A percentile compares a stretch with the other conserved stretches of the same genome.
phyloP scores from a whole-genome alignment of 768 basidiomycete genomes.

The Plicaturopsis crispa region DNA sequence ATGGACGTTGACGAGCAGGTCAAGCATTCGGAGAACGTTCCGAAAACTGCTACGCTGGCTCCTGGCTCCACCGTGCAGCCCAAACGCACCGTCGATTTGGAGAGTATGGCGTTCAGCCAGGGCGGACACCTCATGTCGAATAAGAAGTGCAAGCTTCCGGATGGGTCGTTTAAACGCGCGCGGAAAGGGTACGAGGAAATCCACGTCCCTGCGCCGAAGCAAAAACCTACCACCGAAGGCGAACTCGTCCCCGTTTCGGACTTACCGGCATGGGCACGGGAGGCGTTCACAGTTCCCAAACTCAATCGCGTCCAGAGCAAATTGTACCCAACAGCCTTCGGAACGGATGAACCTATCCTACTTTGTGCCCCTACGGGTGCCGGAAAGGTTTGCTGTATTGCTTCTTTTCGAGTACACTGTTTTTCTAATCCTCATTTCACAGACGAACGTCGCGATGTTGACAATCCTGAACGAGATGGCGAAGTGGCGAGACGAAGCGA shows the following conservation, averaged over 20 bases:
- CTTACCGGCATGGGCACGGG: slow-evolving; percentile 81
- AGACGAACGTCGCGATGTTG: slow-evolving; percentile 98
- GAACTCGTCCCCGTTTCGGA: slow-evolving; percentile 66
- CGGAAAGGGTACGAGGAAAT: slow-evolving; percentile 98
- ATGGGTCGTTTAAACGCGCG: slow-evolving; percentile 94
- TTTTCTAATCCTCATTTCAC: slow-evolving; percentile 13
- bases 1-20: slow-evolving; percentile 75
- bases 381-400: slow-evolving; percentile 62
- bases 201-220: slow-evolving; percentile 90
- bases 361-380: slow-evolving; percentile 98
- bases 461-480: slow-evolving; percentile 86
- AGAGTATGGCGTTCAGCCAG: slow-evolving; percentile 92
- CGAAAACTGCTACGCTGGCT: slow-evolving; percentile 79
- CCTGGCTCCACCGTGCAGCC: slow-evolving; percentile 87
- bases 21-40: slow-evolving; percentile 33
- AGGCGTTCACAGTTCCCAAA: slow-evolving; percentile 74
- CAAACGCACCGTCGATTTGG: slow-evolving; percentile 79
- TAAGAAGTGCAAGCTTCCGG: slow-evolving; percentile 96
- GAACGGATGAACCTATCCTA: slow-evolving; percentile 88
- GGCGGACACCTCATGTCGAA: slow-evolving; percentile 98
- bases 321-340: slow-evolving; percentile 88
- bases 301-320: slow-evolving; percentile 93
- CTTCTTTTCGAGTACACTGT: background rate
- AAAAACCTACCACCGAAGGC: slow-evolving; percentile 50
- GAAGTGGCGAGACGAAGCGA: slow-evolving; percentile 79